Evolutionary conservation across 1,139 yeast species (phyloP), one percentile per base, ranked within the genome.

Genomic region (Petasospora rhodanensis): DNA sequence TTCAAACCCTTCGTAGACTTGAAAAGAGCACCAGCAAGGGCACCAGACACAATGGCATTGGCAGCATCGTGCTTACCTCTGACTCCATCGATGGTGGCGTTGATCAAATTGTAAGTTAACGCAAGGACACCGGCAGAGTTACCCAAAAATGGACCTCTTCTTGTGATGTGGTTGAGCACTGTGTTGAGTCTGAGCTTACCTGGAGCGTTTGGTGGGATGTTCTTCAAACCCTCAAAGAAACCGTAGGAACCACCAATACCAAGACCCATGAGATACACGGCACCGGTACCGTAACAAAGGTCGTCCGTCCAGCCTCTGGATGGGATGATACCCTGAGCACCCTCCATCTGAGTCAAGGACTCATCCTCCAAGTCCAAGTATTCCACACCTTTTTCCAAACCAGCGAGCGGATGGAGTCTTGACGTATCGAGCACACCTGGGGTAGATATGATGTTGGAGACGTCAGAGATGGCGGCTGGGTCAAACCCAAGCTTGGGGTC

Each of bases 221-320:
- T 77, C 41, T 71, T 70, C 39, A 91, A 55, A 42, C 97, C 97
- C 62, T 89, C 96, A 45, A 76, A 75, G 41, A 87, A 64, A 40
- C 98, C 98, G 54, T 79, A 82, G 12, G 79, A 66, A 41, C 98
- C 98, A 60, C 98, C 98, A 34, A 74, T 43, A 28, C 91, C 89
- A 40, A 83, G 62, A 34, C 91, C 95, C 28, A 82, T 52, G 50
- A 91, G 70, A 59, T 91, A 91, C 31, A 87, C 89, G 10, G 96
- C 79, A 59, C 98, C 98, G 10, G 98, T 84, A 50, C 98, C 98
- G 62, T 93, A 91, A 72, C 96, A 87, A 46, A 91, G 71, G 62
- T 91, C 97, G 59, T 91, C 98, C 12, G 89, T 75, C 95, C 96
- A 91, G 52, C 93, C 95, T 64, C 96, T 81, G 23, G 94, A 83